Evolutionary conservation across 768 basidiomycete genomes (phyloP).

Genomic region (Xanthoconium stramineum): DNA sequence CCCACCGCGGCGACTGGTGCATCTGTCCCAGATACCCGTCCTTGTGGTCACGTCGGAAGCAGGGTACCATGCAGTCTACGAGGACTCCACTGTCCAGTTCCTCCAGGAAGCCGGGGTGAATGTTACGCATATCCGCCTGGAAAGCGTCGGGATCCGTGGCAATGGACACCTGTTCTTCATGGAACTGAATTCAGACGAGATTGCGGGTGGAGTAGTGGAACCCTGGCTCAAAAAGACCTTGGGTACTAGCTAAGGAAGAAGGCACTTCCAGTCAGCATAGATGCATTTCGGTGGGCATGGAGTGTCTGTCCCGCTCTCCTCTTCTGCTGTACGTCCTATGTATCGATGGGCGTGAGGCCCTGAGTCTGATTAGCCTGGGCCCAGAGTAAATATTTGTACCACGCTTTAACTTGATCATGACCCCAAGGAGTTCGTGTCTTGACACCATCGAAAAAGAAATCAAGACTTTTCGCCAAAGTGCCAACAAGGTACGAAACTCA

Average conservation of each 20-base stretch:
- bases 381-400: neutral
- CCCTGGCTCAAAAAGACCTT: constrained; percentile 35
- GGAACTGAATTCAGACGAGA: constrained; percentile 46
- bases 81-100: constrained; percentile 42
- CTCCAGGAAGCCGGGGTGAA: constrained; percentile 43
- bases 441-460: no score
- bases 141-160: constrained; percentile 45
- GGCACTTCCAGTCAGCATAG: no score
- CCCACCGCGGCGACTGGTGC: constrained; percentile 41
- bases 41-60: constrained; percentile 48
- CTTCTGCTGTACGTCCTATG: neutral
- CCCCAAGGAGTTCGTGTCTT: no score
- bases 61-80: constrained; percentile 50
- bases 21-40: constrained; percentile 43
- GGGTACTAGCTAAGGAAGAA: neutral
- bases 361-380: neutral
- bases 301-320: neutral
- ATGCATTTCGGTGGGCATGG: neutral
- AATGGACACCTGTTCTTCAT: constrained; percentile 60
- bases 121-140: constrained; percentile 40
- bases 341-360: no score
- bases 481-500: neutral
- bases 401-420: no score
- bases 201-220: constrained; percentile 39
- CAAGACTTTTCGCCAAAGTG: no score